Percentiles rank a stretch among this genome's conserved stretches.
Conservation (phyloP, 257 asterid species). For the Fraxinus americana region DNA sequence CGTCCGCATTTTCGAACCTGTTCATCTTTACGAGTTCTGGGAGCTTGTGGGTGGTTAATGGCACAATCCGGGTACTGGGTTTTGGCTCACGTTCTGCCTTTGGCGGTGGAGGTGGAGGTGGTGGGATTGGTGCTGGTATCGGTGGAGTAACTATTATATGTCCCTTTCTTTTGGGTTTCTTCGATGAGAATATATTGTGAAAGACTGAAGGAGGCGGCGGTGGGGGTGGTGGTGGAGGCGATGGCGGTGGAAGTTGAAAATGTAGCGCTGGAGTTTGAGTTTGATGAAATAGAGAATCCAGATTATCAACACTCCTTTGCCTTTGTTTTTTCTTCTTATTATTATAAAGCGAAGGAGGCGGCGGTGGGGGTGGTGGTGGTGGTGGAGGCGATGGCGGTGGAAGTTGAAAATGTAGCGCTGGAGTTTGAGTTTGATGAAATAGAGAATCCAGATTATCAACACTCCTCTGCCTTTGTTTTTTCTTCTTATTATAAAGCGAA, state of each 20-base stretch:
- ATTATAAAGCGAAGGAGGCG: constrained; percentile 55
- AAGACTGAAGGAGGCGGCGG: constrained; percentile 52
- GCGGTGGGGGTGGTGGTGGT: constrained; percentile 55
- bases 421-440: constrained; percentile 50
- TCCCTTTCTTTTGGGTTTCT: constrained; percentile 60
- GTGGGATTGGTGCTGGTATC: constrained; percentile 27
- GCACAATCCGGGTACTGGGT: constrained; percentile 24
- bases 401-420: constrained; percentile 39
- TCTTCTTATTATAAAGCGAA: constrained; percentile 75
- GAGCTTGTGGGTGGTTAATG: constrained; percentile 17
- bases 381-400: constrained; percentile 48
- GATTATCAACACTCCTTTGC: constrained; percentile 65
- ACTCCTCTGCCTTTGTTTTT: constrained; percentile 69
- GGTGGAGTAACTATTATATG: constrained; percentile 44
- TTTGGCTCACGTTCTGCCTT: constrained; percentile 32
- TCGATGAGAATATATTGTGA: constrained; percentile 59
- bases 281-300: constrained; percentile 65
- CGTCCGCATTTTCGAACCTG: constrained; percentile 45
- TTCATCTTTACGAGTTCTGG: constrained; percentile 32
- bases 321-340: constrained; percentile 77
- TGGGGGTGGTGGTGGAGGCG: constrained; percentile 48
- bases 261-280: constrained; percentile 47
- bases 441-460: constrained; percentile 68
- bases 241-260: constrained; percentile 40
- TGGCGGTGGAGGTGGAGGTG: constrained; percentile 36